Evolutionary conservation across 179 eudicot genomes (phyloP), one percentile per base, ranked within the genome.

Genomic region (Beta macrorhiza): DNA sequence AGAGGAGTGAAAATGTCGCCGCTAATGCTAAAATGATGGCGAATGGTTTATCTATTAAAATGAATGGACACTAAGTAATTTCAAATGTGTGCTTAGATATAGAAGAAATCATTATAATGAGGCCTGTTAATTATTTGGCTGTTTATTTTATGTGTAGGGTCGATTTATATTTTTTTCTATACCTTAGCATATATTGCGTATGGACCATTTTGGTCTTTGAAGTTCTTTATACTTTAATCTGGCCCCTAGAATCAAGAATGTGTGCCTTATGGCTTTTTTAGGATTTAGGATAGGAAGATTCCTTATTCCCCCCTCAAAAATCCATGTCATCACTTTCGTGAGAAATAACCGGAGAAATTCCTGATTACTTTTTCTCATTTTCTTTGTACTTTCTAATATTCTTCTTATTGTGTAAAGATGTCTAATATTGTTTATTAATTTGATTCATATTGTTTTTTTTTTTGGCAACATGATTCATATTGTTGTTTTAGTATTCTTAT

Each of bases 1-100:
- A 74, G 69, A 81, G 72, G 74, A 75, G 87, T 47, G 16, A 61
- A 29, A 44, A 5, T 1, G 76, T 78, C 12, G 70, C 64, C 47
- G 81, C 78, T 42, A 76, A 62, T 47, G 78, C 74, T 5, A 76
- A 67, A 20, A 76, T 57, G 57, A 22, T 57, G 19, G 64, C n/a
- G 10, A 59, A 29, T 13, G 64, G 17, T 20, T 44, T 64, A 5
- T 32, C 44, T 20, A 20, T 7, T 20, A 42, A 44, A 57, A 71
- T 44, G 57, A 81, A 72, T 63, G 81, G 79, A 42, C 64, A 79
- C 14, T 75, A 22, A 20, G 45, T 76, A 11, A 53, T 13, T 19
- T 14, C 63, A 57, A 74, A 62, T 77, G 45, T 63, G 58, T 77
- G 57, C 79, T 45, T 76, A 63, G 58, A 62, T 47, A 7, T 76